phyloP scores from a whole-genome alignment of 805 yeast genomes.

The Saccharomycopsis vini region DNA sequence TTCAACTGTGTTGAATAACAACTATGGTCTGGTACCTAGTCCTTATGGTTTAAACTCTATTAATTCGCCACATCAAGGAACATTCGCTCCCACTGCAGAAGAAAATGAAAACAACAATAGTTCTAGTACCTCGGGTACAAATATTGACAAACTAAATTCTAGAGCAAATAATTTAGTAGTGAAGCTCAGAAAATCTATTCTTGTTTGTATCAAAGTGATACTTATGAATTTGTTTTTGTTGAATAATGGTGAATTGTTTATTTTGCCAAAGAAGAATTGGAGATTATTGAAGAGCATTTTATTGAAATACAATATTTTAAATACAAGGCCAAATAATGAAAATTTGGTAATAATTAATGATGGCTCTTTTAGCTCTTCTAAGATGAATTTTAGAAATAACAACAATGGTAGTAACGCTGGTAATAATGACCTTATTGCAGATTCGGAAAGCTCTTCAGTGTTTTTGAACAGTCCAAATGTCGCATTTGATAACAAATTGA shows the following conservation, averaged over 20 bases:
- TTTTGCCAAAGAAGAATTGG: conserved; percentile 17
- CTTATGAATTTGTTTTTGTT: conserved; percentile 15
- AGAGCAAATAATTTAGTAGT: background rate
- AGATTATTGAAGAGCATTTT: conserved; percentile 9
- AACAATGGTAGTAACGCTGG: background rate
- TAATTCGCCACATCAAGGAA: conserved; percentile 6
- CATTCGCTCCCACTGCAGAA: background rate
- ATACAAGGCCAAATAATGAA: conserved; percentile 6
- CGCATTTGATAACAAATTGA: background rate
- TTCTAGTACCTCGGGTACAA: background rate
- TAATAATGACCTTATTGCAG: background rate
- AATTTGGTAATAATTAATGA: background rate
- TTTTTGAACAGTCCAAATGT: background rate
- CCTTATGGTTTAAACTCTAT: conserved; percentile 16
- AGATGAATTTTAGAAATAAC: background rate
- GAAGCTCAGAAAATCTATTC: conserved; percentile 4
- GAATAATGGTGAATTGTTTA: conserved; percentile 18
- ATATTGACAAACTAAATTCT: background rate
- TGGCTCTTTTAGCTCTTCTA: too few relatives aligned
- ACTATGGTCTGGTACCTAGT: conserved; percentile 6
- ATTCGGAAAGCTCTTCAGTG: background rate
- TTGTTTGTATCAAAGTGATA: conserved; percentile 11
- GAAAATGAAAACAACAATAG: background rate
- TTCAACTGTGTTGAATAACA: background rate
- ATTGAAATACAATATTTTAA: conserved; percentile 14